Percentiles rank a stretch among this genome's conserved stretches.
These are phyloP conservation scores for Coemansia sp. DNA, from an alignment of 192 early-diverging fungal genomes.

Conservation along the genomic window DNA sequence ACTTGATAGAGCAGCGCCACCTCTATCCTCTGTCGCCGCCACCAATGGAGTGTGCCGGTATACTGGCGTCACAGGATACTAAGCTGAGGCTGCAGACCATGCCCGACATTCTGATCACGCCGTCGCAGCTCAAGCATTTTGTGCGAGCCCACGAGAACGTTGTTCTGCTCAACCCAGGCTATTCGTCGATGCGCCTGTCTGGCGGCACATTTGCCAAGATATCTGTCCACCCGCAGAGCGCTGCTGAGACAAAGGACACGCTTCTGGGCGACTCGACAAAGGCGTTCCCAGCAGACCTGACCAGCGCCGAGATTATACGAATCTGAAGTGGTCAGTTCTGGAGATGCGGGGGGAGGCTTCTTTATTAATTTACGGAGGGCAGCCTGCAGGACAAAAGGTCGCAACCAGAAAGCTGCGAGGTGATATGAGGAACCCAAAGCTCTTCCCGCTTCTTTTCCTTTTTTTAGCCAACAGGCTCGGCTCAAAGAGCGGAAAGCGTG, in stretches of 20 bases:
- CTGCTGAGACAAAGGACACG: not conserved
- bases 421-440: no score
- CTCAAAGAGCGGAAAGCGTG: no score
- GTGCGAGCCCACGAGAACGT: slow-evolving; percentile 73
- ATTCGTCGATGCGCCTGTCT: slow-evolving; percentile 65
- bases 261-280: slow-evolving; percentile 20
- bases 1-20: slow-evolving; percentile 78
- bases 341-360: not conserved
- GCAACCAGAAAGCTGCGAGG: no score
- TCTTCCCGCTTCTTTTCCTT: no score
- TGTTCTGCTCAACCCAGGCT: slow-evolving; percentile 84
- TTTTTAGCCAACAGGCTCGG: no score
- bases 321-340: slow-evolving; percentile 9
- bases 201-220: slow-evolving; percentile 85
- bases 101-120: slow-evolving; percentile 85
- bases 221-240: slow-evolving; percentile 62
- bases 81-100: slow-evolving; percentile 53
- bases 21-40: slow-evolving; percentile 88
- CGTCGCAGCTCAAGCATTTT: slow-evolving; percentile 73
- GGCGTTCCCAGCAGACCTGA: slow-evolving; percentile 30
- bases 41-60: slow-evolving; percentile 33
- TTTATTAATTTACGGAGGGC: not conserved
- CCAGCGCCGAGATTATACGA: slow-evolving; percentile 43
- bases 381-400: no score
- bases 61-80: slow-evolving; percentile 41